Conservation (phyloP, 2,329 filamentous ascomycete species). For the Pseudocercospora fijiensis region DNA sequence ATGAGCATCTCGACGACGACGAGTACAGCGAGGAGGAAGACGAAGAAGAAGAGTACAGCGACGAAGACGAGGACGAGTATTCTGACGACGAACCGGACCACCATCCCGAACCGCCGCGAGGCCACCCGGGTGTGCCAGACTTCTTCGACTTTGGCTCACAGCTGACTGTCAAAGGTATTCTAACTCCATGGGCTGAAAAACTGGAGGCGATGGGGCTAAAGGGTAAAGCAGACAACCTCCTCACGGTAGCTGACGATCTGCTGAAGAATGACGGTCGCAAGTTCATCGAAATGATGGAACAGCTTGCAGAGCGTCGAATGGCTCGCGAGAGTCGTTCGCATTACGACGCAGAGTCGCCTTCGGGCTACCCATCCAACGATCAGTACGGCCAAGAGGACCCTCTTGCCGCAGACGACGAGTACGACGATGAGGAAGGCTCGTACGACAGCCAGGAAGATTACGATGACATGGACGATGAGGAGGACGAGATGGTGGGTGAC, state of each 20-base stretch:
- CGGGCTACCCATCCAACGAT: conserved; percentile 45
- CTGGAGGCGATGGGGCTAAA: conserved; percentile 39
- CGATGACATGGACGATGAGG: conserved; percentile 58
- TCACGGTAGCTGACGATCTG: conserved; percentile 96
- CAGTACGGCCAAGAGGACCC: conserved; percentile 68
- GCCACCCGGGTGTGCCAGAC: conserved; percentile 64
- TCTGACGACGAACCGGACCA: conserved; percentile 62
- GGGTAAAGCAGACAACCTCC: conserved; percentile 75
- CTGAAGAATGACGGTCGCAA: conserved; percentile 99
- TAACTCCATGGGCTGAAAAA: conserved; percentile 40
- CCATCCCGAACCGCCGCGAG: conserved; percentile 58
- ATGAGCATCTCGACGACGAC: conserved; percentile 63
- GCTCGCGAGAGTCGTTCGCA: conserved; percentile 89
- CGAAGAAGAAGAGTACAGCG: conserved; percentile 60
- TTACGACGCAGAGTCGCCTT: conserved; percentile 61
- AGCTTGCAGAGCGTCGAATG: conserved; percentile 95
- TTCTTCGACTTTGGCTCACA: conserved; percentile 98
- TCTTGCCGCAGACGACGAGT: conserved; percentile 70
- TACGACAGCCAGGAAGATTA: conserved; percentile 64
- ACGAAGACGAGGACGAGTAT: conserved; percentile 65
- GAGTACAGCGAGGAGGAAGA: conserved; percentile 53
- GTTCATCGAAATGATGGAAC: conserved; percentile 99
- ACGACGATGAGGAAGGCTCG: conserved; percentile 72
- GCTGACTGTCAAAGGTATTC: conserved; percentile 81
- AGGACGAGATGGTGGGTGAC: conserved; percentile 60